Evolutionary conservation across 352 stramenopile species (phyloP).

Genomic region (Pythium plurisporium): DNA sequence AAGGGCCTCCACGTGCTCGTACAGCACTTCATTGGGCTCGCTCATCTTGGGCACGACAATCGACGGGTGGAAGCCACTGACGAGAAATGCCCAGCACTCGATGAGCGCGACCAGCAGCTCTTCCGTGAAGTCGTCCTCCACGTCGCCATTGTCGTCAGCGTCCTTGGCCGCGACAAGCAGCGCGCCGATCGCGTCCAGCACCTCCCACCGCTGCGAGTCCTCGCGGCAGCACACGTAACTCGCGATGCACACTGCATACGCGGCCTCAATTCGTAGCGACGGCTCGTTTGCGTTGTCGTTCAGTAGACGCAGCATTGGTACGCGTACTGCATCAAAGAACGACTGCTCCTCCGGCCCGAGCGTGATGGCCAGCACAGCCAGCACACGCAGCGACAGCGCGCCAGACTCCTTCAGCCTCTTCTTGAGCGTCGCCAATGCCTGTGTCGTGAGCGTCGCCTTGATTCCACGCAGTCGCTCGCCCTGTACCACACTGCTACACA

Average conservation of each 20-base stretch:
- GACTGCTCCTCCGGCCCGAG: constrained; percentile 47
- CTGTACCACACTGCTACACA: constrained; percentile 34
- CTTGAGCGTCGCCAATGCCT: constrained; percentile 50
- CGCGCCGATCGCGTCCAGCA: constrained; percentile 44
- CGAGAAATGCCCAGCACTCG: constrained; percentile 62
- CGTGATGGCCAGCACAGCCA: constrained; percentile 51
- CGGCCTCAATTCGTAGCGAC: constrained; percentile 39
- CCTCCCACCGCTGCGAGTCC: constrained; percentile 56
- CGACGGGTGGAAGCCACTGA: constrained; percentile 41
- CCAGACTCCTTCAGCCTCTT: constrained; percentile 51
- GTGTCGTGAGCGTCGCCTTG: constrained; percentile 37
- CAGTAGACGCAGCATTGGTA: constrained; percentile 40
- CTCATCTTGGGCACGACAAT: constrained; percentile 46
- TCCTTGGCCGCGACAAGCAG: constrained; percentile 42
- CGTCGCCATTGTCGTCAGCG: constrained; percentile 38
- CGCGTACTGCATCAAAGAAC: constrained; percentile 44
- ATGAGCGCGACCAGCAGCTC: constrained; percentile 47
- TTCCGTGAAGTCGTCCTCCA: constrained; percentile 42
- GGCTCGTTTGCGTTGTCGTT: constrained; percentile 35
- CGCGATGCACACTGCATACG: constrained; percentile 53
- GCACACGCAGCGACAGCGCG: constrained; percentile 37
- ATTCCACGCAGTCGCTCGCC: constrained; percentile 33
- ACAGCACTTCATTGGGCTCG: constrained; percentile 41
- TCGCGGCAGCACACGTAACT: constrained; percentile 56
- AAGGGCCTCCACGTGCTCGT: constrained; percentile 46